A percentile compares a stretch with the other conserved stretches of the same genome.
These are phyloP conservation scores for Boletellus deceptivus DNA, from an alignment of 1,284 basidiomycete genomes.

Conservation along the genomic window DNA sequence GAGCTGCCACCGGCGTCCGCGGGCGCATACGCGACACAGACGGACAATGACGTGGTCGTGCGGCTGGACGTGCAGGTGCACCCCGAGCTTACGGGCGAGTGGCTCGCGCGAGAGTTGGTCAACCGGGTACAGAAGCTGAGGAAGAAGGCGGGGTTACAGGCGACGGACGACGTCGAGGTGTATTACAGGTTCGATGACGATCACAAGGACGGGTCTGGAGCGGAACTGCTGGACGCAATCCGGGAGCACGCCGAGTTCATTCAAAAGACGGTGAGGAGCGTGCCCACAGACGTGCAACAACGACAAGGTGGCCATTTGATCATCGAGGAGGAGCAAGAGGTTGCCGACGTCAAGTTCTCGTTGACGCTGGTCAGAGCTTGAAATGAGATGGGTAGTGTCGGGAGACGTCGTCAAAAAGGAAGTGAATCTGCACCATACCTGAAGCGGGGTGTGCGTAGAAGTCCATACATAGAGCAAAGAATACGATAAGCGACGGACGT, in stretches of 20 bases:
- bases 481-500: no score
- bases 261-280: constrained; percentile 71
- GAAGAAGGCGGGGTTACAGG: constrained; percentile 93
- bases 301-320: constrained; percentile 46
- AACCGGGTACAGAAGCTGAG: constrained; percentile 95
- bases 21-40: constrained; percentile 78
- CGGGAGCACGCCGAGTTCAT: constrained; percentile 71
- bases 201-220: constrained; percentile 55
- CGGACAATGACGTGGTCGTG: constrained; percentile 93
- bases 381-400: neutral
- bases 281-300: constrained; percentile 62
- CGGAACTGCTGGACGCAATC: constrained; percentile 73
- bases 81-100: constrained; percentile 85
- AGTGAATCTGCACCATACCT: constrained; percentile 22
- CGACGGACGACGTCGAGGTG: constrained; percentile 92
- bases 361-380: constrained; percentile 55
- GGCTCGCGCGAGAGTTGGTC: constrained; percentile 86
- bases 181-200: constrained; percentile 71
- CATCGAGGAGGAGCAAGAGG: constrained; percentile 86
- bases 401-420: neutral
- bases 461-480: neutral
- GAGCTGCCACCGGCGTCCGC: constrained; percentile 66
- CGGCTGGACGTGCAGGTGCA: constrained; percentile 88
- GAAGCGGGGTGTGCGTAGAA: neutral
- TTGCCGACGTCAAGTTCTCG: constrained; percentile 79